Conservation (phyloP, 1,284 basidiomycete genomes). For the Puccinia horiana region DNA sequence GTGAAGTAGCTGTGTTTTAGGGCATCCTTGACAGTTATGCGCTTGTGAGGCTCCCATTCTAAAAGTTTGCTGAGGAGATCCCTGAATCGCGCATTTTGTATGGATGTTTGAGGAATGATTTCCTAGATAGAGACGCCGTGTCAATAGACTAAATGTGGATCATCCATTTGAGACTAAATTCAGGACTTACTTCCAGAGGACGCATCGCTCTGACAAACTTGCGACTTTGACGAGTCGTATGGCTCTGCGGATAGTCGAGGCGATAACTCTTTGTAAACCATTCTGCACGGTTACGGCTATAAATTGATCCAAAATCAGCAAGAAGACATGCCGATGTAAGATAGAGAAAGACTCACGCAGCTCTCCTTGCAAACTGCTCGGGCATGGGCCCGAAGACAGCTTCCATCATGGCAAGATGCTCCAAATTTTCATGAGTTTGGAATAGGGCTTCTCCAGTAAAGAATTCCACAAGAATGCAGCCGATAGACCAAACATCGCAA, state of each 20-base stretch:
- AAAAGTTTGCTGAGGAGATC: conserved; percentile 83
- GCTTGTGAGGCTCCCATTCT: conserved; percentile 83
- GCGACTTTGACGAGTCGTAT: conserved; percentile 81
- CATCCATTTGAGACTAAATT: too few species aligned
- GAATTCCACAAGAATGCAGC: conserved; percentile 98
- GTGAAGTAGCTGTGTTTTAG: conserved; percentile 80
- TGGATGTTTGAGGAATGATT: conserved; percentile 49
- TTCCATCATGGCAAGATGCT: conserved; percentile 99
- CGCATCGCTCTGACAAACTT: conserved; percentile 90
- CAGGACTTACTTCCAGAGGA: conserved; percentile 67
- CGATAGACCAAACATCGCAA: conserved; percentile 96
- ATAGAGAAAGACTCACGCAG: conserved; percentile 56
- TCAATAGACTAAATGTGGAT: not conserved
- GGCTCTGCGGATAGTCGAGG: conserved; percentile 87
- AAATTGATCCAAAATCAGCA: conserved; percentile 10
- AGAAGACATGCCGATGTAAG: not conserved
- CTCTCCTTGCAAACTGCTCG: conserved; percentile 67
- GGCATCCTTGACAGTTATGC: conserved; percentile 82
- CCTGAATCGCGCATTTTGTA: conserved; percentile 70
- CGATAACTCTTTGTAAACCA: conserved; percentile 81
- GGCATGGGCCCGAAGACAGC: conserved; percentile 97
- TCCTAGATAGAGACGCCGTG: conserved; percentile 1
- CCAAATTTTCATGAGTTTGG: conserved; percentile 91
- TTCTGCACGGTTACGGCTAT: conserved; percentile 77
- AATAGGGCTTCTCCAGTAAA: conserved; percentile 96